Base-by-base conservation (phyloP, 1,284 basidiomycete species). In the Ustilago crameri region DNA sequence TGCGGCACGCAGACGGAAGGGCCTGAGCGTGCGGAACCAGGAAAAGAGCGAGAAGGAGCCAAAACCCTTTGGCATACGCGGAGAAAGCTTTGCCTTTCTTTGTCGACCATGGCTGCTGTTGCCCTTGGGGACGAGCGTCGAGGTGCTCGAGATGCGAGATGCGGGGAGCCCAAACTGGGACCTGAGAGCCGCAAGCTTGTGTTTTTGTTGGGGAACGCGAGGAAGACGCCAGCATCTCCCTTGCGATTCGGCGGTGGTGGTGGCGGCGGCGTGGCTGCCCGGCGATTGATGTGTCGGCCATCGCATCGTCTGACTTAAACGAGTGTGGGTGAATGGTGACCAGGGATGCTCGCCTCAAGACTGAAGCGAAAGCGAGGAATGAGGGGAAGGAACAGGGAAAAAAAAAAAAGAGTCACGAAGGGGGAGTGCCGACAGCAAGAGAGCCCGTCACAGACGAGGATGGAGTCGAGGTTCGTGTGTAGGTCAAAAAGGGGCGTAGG, bases 191-290 rank as follows among this genome's bases (percentile, higher is more conserved):
- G 47, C 47, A 7, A 47, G 26, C 7, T 37, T 37, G 35, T 37
- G 5, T 14, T 37, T 37, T 15, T 37, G 35, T 14, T 14, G 12
- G 9, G 7, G 30, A 4, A 51, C 48, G 55, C 24, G 60, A 69
- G 51, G 59, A 56, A 69, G 60, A 69, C 66, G 66, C 66, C 66
- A 59, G 66, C 66, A 55, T 40, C 52, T 45, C 34, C 51, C 54
- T 38, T 50, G 48, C 47, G 51, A 38, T 30, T 18, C 35, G 30
- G 43, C n/a, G n/a, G n/a, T n/a, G n/a, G n/a, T n/a, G n/a, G n/a
- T n/a, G n/a, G n/a, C n/a, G n/a, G n/a, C 57, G 51, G 32, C 38
- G 20, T 40, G 40, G 27, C 24, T 44, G 65, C 40, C 35, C 53
- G 55, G 54, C 9, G 40, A 34, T 51, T 35, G 40, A 34, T 43